These are phyloP conservation scores for Schizophyllum commune DNA, from an alignment of 1,284 basidiomycete genomes.

Conservation along the genomic window DNA sequence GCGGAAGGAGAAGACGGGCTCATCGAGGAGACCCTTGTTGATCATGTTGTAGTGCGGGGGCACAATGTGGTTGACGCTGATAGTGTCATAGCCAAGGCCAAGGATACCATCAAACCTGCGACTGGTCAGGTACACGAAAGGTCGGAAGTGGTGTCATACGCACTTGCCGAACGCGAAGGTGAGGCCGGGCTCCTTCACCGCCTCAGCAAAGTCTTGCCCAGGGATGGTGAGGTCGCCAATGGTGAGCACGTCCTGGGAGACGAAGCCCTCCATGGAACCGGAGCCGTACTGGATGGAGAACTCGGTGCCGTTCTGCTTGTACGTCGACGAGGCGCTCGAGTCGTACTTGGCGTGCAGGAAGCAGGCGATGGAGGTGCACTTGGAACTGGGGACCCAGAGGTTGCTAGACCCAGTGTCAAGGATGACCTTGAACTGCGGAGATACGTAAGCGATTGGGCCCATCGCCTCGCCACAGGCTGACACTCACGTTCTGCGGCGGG, in stretches of 20 bases:
- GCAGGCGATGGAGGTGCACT: slow-evolving; percentile 95
- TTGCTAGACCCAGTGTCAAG: slow-evolving; percentile 90
- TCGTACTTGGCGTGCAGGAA: slow-evolving; percentile 97
- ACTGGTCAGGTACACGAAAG: slow-evolving; percentile 2
- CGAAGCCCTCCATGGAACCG: slow-evolving; percentile 95
- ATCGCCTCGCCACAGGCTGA: slow-evolving; percentile 1
- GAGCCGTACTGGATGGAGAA: slow-evolving; percentile 97
- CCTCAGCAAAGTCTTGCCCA: slow-evolving; percentile 91
- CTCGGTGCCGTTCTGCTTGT: slow-evolving; percentile 87
- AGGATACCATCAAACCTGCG: slow-evolving; percentile 91
- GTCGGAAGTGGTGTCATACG: slow-evolving; percentile 20
- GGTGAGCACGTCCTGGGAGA: slow-evolving; percentile 77
- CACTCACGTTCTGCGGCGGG: slow-evolving; percentile 65
- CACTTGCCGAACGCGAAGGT: slow-evolving; percentile 96
- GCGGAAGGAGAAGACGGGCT: slow-evolving; percentile 93
- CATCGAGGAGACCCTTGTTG: slow-evolving; percentile 74
- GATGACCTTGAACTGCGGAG: slow-evolving; percentile 70
- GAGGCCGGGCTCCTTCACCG: slow-evolving; percentile 93
- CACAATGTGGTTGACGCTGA: slow-evolving; percentile 88
- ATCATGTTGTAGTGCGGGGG: slow-evolving; percentile 98
- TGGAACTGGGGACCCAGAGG: slow-evolving; percentile 86
- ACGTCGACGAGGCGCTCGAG: slow-evolving; percentile 72
- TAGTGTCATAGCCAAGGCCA: slow-evolving; percentile 94
- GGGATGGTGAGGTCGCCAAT: slow-evolving; percentile 85
- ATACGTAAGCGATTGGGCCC: slow-evolving; percentile 6